These are phyloP conservation scores for Starmerella apis DNA, from an alignment of 805 yeast species.

Conservation along the genomic window DNA sequence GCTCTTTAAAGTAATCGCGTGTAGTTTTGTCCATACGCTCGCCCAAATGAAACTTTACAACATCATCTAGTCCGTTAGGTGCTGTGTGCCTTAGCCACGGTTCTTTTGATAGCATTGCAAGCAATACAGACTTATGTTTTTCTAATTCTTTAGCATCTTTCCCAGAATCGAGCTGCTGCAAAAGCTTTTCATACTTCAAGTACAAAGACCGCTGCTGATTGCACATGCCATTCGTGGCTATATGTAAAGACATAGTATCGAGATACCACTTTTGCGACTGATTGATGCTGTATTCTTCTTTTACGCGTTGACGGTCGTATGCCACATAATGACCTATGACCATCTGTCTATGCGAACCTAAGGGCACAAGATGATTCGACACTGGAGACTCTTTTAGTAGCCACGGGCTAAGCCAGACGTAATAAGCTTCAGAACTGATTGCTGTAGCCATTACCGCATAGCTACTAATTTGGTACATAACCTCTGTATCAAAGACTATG, in stretches of 20 bases:
- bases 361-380: slow-evolving; percentile 57
- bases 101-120: slow-evolving; percentile 48
- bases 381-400: slow-evolving; percentile 45
- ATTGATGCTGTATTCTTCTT: slow-evolving; percentile 67
- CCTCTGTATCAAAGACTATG: slow-evolving; percentile 83
- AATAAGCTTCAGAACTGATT: slow-evolving; percentile 70
- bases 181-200: slow-evolving; percentile 33
- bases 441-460: slow-evolving; percentile 79
- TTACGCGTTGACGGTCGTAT: slow-evolving; percentile 76
- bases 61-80: slow-evolving; percentile 68
- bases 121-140: slow-evolving; percentile 50
- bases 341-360: slow-evolving; percentile 51
- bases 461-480: slow-evolving; percentile 59
- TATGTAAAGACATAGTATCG: slow-evolving; percentile 89
- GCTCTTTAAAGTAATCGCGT: slow-evolving; percentile 53
- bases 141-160: neutral
- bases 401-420: slow-evolving; percentile 88
- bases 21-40: slow-evolving; percentile 53
- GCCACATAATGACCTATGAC: slow-evolving; percentile 86
- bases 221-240: slow-evolving; percentile 84
- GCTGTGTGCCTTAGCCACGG: slow-evolving; percentile 81
- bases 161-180: slow-evolving; percentile 18
- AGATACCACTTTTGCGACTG: slow-evolving; percentile 65
- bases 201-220: slow-evolving; percentile 79
- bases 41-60: slow-evolving; percentile 67